Evolutionary conservation across 768 basidiomycete species (phyloP), one percentile per base, ranked within the genome.

Genomic region (Aureoboletus auriporus): DNA sequence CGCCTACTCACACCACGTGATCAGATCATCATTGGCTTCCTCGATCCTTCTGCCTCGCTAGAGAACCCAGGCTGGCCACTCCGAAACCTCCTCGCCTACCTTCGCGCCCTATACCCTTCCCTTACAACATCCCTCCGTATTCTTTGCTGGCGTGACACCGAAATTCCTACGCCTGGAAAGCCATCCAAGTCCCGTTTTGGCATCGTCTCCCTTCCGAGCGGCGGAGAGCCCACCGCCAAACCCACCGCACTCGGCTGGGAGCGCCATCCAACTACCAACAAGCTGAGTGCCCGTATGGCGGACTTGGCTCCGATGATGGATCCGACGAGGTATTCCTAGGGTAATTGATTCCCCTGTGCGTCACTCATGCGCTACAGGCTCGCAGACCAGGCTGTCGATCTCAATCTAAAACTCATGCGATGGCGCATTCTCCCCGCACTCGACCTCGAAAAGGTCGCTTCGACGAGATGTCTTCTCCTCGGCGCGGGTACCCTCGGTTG

Each of bases 241-340:
- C 86, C 89, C 0, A 70, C 71, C 8, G 87, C 91, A 0, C 86
- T 95, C 0, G 96, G 95, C 6, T 99, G 96, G 96, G 95, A 98
- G 71, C 91, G 90, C 74, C 94, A 92, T 48, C 65, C 77, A 73
- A 16, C 79, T 80, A 61, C 62, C 12, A 93, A 93, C 16, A 94
- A 94, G 60, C 75, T 98, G 4, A 89, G 82, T 1, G 89, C 94
- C 17, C 78, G 91, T 13, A 59, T 93, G 46, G 93, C 94, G 0
- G 93, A 98, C 69, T 67, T 99, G 14, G 93, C 88, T 8, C 88
- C 93, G 0, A 89, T 93, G 84, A 96, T 98, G 93, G 94, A 97
- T 66, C 96, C 95, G 0, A 71, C 76, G 5, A 76, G 83, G 91
- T 89, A 58, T 20, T 46, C 31, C 26, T 16, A 23, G 20, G 20